A percentile compares a stretch with the other conserved stretches of the same genome.
Conservation (phyloP, 805 yeast genomes). For the Yarrowia alimentaria region DNA sequence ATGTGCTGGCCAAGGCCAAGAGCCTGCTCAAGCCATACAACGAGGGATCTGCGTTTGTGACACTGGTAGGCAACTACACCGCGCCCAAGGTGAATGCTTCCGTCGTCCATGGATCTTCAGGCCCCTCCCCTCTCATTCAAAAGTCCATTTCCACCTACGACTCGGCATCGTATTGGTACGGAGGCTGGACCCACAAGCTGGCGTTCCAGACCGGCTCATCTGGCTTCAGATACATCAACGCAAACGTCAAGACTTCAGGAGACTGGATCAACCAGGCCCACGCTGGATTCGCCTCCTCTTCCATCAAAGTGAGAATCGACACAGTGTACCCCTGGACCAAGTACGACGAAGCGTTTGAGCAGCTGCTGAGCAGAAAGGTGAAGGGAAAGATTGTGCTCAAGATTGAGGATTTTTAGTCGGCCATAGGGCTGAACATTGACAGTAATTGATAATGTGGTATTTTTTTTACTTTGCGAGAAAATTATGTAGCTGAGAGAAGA, state of each 20-base stretch:
- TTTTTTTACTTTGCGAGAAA: no score
- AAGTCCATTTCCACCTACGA: conserved; percentile 28
- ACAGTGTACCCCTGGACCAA: conserved; percentile 52
- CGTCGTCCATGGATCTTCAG: conserved; percentile 6
- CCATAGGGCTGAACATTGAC: not conserved
- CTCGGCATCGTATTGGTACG: conserved; percentile 28
- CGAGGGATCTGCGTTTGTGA: conserved; percentile 50
- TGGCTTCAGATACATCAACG: conserved; percentile 32
- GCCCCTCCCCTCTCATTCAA: conserved; percentile 16
- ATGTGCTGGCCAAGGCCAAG: conserved; percentile 47
- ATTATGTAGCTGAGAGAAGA: no score
- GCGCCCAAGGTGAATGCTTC: conserved; percentile 33
- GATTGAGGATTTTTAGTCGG: conserved; percentile 34
- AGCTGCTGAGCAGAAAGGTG: conserved; percentile 48
- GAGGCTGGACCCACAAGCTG: conserved; percentile 34
- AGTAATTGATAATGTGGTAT: not conserved
- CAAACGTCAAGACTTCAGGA: conserved; percentile 33
- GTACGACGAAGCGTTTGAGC: conserved; percentile 51
- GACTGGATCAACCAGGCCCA: conserved; percentile 46
- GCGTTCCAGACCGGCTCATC: conserved; percentile 35
- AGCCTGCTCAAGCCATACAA: conserved; percentile 48
- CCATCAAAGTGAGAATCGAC: conserved; percentile 52
- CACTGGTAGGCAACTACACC: conserved; percentile 55
- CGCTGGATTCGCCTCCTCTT: conserved; percentile 49
- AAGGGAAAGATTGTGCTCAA: conserved; percentile 66